These are phyloP conservation scores for Ramaria rubella DNA, from an alignment of 768 basidiomycete genomes.

Conservation along the genomic window DNA sequence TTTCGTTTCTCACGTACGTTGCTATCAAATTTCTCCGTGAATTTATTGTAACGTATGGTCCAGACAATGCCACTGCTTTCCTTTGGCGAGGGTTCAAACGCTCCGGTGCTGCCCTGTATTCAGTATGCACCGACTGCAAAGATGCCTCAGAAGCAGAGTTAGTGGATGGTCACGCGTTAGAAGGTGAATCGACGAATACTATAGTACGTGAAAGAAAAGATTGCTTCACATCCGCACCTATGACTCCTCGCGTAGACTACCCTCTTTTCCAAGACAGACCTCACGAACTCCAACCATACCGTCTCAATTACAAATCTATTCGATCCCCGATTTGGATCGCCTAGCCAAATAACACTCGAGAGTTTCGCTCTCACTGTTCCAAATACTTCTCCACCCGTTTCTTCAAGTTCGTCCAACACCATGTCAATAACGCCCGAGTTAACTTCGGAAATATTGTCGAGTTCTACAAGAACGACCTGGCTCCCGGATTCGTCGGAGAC, in stretches of 20 bases:
- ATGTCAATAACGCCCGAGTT: too few relatives aligned
- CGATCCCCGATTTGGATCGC: neutral
- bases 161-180: neutral
- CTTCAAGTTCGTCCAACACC: neutral
- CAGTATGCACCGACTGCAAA: neutral
- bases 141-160: neutral
- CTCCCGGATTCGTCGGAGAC: neutral
- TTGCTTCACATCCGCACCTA: neutral
- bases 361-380: neutral
- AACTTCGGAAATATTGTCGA: too few relatives aligned
- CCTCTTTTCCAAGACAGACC: neutral
- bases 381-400: neutral
- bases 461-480: neutral
- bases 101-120: neutral
- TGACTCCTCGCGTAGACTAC: neutral
- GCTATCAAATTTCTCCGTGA: neutral
- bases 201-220: too few relatives aligned
- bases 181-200: neutral
- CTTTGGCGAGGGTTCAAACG: neutral
- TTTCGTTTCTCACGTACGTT: neutral
- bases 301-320: neutral
- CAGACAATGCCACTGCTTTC: conserved; percentile 1
- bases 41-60: neutral
- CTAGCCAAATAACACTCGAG: neutral
- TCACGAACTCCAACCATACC: neutral